Conservation (phyloP, 371 early-diverging fungal species). For the Vairimorpha ceranae region DNA sequence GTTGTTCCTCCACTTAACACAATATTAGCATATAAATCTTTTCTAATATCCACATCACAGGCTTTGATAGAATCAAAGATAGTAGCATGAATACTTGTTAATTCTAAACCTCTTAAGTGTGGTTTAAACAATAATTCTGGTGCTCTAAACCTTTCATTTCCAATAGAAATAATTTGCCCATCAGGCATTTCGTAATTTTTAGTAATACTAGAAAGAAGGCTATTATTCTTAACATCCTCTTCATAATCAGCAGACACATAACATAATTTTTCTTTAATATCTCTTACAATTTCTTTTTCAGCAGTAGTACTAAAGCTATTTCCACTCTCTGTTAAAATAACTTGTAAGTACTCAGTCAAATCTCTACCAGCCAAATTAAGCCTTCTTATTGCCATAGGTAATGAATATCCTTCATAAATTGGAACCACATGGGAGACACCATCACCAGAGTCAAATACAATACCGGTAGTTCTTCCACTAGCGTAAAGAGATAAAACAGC, state of each 20-base stretch:
- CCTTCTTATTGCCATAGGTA: conserved; percentile 92
- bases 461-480: conserved; percentile 98
- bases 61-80: conserved; percentile 88
- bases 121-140: conserved; percentile 99
- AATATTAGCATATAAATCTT: conserved; percentile 86
- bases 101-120: conserved; percentile 77
- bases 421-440: conserved; percentile 99
- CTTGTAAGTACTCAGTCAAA: conserved; percentile 88
- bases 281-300: conserved; percentile 98
- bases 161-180: conserved; percentile 92
- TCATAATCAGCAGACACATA: conserved; percentile 95
- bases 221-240: conserved; percentile 83
- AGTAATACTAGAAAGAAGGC: conserved; percentile 68
- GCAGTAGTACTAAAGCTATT: conserved; percentile 96
- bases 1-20: conserved; percentile 80
- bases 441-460: conserved; percentile 99
- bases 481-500: conserved; percentile 91
- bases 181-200: conserved; percentile 98
- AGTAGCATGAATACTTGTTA: conserved; percentile 81
- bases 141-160: conserved; percentile 90
- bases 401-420: conserved; percentile 97
- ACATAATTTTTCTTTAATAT: conserved; percentile 99
- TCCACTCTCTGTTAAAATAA: conserved; percentile 93
- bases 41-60: conserved; percentile 92
- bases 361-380: conserved; percentile 89